Evolutionary conservation across 139 green algal genomes (phyloP).

Genomic region (Closterium sp.): DNA sequence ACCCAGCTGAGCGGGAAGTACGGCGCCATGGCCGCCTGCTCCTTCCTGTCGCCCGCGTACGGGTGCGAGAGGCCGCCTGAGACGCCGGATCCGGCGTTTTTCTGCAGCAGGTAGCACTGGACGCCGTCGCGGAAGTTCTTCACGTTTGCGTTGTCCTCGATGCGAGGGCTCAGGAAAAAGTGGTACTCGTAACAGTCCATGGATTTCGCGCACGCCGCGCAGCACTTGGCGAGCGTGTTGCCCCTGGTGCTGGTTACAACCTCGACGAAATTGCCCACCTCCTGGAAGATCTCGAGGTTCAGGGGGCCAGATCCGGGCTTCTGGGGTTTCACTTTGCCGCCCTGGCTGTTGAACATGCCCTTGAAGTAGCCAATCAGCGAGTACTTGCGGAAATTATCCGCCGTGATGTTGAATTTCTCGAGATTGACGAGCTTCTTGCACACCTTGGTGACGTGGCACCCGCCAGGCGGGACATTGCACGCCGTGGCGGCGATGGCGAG

Average conservation of each 20-base stretch:
- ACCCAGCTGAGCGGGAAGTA: slow-evolving; percentile 2
- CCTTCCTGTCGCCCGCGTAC: slow-evolving; percentile 11
- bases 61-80: background rate
- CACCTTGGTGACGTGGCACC: background rate
- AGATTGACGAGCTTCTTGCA: background rate
- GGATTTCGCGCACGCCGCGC: slow-evolving; percentile 5
- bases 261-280: background rate
- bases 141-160: background rate
- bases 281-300: background rate
- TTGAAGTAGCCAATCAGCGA: background rate
- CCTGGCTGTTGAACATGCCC: background rate
- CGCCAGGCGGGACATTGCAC: background rate
- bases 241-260: background rate
- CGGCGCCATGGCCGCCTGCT: background rate
- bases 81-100: background rate
- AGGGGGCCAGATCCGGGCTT: background rate
- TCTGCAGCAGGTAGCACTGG: background rate
- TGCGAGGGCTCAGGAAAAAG: background rate
- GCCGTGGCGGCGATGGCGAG: background rate
- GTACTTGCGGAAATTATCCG: background rate
- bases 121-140: slow-evolving; percentile 3
- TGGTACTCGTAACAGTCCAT: slow-evolving; percentile 10
- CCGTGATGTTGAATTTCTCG: background rate
- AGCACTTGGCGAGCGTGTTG: slow-evolving; percentile 6
- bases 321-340: background rate